Base-by-base conservation (phyloP, 345 rosid species). In the Corchorus capsularis region DNA sequence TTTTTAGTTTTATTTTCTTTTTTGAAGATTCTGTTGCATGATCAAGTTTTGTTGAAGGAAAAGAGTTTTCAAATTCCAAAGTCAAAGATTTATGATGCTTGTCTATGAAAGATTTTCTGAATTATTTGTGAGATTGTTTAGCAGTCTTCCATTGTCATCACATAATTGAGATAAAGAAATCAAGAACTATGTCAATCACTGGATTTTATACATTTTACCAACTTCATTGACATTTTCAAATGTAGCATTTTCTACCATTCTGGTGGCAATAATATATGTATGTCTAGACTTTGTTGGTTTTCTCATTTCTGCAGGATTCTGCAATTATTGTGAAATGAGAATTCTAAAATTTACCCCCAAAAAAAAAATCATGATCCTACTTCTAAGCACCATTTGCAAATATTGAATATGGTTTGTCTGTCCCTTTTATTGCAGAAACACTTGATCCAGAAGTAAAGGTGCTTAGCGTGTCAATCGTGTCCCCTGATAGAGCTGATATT, bases 381-480 rank as follows among this genome's bases (percentile, higher is more conserved):
- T 59, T 8, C 16, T 20, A 20, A 49, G 35, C 19, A 8, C 1
- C 35, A 19, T 17, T 37, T 71, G 54, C 63, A 45, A 35, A 47
- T 0, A 22, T 11, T 63, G 57, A 68, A 45, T 47, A 11, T 41
- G 56, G 12, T 47, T 70, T 65, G 60, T 9, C 27, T 27, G 27
- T 12, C 8, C 54, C 3, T 15, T 39, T 60, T 2, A 34, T 78
- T 69, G 85, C 93, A 92, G 97, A 90, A 87, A 92, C 89, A 43
- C 88, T 85, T 75, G 94, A 92, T 47, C 97, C 97, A 27, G 92
- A 90, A 72, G 97, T 92, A 77, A 87, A 77, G 85, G 83, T 92
- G 78, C 75, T 86, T 20, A 85, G 85, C 63, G 87, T 90, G n/a
- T 82, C 89, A 1, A 90, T 92, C 69, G 19, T 90, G 17, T 86